phyloP scores from a whole-genome alignment of 176 grass and related monocot species.

The Dactylis glomerata region DNA sequence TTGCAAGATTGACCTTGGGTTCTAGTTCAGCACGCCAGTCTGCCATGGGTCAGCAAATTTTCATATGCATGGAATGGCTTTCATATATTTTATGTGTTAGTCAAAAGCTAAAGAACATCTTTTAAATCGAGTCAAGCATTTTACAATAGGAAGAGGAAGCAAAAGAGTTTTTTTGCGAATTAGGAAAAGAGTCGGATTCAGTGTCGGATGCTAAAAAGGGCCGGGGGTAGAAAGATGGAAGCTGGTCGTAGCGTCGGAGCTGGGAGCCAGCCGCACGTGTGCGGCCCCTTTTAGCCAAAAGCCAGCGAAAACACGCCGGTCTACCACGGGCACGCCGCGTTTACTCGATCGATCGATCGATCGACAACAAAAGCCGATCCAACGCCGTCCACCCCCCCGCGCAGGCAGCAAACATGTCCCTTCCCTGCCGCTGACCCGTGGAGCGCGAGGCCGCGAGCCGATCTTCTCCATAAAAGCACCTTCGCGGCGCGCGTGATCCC shows the following conservation, averaged over 20 bases:
- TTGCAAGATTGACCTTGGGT: no score
- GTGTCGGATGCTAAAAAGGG: background rate
- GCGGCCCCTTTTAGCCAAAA: background rate
- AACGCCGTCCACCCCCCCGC: background rate
- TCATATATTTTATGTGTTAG: no score
- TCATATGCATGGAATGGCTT: no score
- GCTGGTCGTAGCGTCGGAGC: background rate
- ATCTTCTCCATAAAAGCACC: background rate
- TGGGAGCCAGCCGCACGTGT: background rate
- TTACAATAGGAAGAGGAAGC: no score
- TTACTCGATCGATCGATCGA: no score
- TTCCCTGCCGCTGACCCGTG: background rate
- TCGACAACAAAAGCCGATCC: background rate
- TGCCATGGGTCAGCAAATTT: no score
- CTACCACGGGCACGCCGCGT: background rate
- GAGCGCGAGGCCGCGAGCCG: background rate
- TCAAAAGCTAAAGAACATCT: no score
- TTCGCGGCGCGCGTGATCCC: background rate
- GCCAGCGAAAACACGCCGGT: background rate
- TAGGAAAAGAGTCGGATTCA: no score
- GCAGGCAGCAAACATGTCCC: background rate
- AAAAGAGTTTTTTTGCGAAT: no score
- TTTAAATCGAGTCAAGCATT: no score
- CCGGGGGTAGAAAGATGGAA: background rate
- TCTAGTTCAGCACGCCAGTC: no score